These are phyloP conservation scores for Lentinus brumalis DNA, from an alignment of 768 basidiomycete species.

Conservation along the genomic window DNA sequence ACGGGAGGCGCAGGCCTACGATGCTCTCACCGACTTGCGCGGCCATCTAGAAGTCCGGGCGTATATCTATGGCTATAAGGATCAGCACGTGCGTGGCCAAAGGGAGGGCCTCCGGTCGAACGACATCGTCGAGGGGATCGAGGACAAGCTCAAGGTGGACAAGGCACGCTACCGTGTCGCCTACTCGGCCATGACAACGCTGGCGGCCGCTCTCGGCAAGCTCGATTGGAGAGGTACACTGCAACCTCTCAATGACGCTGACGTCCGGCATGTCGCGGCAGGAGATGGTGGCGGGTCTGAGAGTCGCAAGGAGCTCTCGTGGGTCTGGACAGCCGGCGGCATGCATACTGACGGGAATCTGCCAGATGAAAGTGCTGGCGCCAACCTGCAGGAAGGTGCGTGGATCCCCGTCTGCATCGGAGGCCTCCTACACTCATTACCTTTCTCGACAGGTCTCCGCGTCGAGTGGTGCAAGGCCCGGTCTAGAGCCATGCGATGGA, in stretches of 20 bases:
- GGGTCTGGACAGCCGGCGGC: slow-evolving; percentile 13
- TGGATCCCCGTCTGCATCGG: neutral
- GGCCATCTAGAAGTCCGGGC: neutral
- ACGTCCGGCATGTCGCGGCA: slow-evolving; percentile 8
- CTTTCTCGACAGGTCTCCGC: neutral
- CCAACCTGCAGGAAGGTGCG: neutral
- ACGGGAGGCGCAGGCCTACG: slow-evolving; percentile 3
- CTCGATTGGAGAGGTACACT: slow-evolving; percentile 2
- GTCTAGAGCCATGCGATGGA: slow-evolving; percentile 13
- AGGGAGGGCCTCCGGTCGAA: neutral
- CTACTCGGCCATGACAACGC: neutral
- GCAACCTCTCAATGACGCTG: neutral
- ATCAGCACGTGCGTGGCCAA: neutral
- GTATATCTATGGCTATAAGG: slow-evolving; percentile 4
- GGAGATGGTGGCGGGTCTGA: slow-evolving; percentile 1
- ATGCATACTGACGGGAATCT: neutral
- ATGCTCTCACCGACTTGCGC: slow-evolving; percentile 9
- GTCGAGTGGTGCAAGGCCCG: slow-evolving; percentile 19
- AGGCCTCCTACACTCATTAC: neutral
- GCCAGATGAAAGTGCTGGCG: neutral
- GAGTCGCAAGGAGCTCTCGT: slow-evolving; percentile 12
- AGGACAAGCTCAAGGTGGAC: slow-evolving; percentile 1
- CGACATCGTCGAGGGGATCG: neutral
- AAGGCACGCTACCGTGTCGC: slow-evolving; percentile 3
- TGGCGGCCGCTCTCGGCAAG: neutral